Conservation (phyloP, 2,329 filamentous ascomycete species). For the Colletotrichum cereale region DNA sequence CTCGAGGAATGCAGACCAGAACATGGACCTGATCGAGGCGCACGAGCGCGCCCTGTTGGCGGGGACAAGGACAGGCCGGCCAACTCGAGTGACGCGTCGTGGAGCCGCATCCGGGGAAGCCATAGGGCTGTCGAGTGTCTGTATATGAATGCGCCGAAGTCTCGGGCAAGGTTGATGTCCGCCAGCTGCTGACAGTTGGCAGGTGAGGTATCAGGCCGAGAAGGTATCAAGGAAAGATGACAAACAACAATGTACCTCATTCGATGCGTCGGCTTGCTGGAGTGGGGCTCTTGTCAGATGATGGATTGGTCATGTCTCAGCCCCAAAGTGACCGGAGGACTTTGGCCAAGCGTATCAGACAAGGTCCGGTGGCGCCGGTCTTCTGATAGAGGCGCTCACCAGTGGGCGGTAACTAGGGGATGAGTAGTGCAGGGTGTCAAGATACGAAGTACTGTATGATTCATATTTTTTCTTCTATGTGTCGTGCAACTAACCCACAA, state of each 20-base stretch:
- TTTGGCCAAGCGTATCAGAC: not conserved
- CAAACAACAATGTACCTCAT: not conserved
- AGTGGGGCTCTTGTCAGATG: slow-evolving; percentile 30
- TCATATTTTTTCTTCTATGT: slow-evolving; percentile 2
- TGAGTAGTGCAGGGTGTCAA: slow-evolving; percentile 11
- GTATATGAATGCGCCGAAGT: slow-evolving; percentile 2
- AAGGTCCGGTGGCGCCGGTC: slow-evolving; percentile 1
- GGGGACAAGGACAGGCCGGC: slow-evolving; percentile 1
- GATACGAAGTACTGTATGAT: slow-evolving; percentile 19
- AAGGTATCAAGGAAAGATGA: not conserved
- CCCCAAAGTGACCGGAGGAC: slow-evolving; percentile 3
- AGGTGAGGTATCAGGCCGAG: not conserved
- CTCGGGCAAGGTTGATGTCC: not conserved
- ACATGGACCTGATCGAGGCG: not conserved
- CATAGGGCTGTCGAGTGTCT: slow-evolving; percentile 24
- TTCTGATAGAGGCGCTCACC: not conserved
- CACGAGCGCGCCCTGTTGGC: not conserved
- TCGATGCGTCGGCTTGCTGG: not conserved
- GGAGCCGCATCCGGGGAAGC: slow-evolving; percentile 18
- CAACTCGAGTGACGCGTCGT: slow-evolving; percentile 6
- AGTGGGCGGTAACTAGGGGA: slow-evolving; percentile 16
- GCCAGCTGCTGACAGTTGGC: slow-evolving; percentile 14
- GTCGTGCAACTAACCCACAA: slow-evolving; percentile 18
- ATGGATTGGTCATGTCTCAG: slow-evolving; percentile 33
- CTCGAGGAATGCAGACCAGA: not conserved